Percentiles rank a stretch among this genome's conserved stretches.
Evolutionary conservation across 768 basidiomycete genomes (phyloP).

Genomic region (Termitomyces sp.): DNA sequence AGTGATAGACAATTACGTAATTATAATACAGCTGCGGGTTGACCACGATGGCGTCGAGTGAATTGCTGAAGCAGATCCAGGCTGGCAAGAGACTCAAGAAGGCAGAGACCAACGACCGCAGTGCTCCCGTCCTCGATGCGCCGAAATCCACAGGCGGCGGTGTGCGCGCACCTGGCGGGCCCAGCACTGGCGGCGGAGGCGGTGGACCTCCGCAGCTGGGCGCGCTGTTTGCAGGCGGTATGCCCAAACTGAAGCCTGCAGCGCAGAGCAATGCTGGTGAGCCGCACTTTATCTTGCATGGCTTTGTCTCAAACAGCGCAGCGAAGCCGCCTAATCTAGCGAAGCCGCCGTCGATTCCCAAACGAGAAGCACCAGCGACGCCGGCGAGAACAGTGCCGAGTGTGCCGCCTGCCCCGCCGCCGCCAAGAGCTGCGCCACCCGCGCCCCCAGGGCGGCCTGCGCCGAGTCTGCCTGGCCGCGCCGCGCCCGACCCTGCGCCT

Average conservation of each 20-base stretch:
- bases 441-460: slow-evolving; percentile 24
- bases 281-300: slow-evolving; percentile 16
- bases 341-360: slow-evolving; percentile 66
- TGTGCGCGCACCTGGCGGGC: slow-evolving; percentile 30
- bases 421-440: neutral
- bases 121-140: slow-evolving; percentile 58
- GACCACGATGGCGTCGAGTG: slow-evolving; percentile 57
- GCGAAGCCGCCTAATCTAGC: slow-evolving; percentile 63
- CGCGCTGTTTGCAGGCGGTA: slow-evolving; percentile 84
- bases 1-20: slow-evolving; percentile 12
- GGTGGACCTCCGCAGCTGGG: slow-evolving; percentile 72
- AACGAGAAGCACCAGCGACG: slow-evolving; percentile 30
- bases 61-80: slow-evolving; percentile 79
- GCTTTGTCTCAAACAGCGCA: slow-evolving; percentile 21
- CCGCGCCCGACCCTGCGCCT: slow-evolving; percentile 35
- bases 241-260: slow-evolving; percentile 88
- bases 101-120: slow-evolving; percentile 78
- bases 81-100: slow-evolving; percentile 82
- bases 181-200: slow-evolving; percentile 22
- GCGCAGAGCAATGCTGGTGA: slow-evolving; percentile 57
- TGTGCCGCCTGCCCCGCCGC: neutral
- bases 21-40: slow-evolving; percentile 1
- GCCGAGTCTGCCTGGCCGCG: slow-evolving; percentile 36
- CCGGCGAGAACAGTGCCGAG: neutral
- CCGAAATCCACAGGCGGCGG: slow-evolving; percentile 40